Conservation (phyloP, 257 asterid species). For the Anisodus acutangulus region DNA sequence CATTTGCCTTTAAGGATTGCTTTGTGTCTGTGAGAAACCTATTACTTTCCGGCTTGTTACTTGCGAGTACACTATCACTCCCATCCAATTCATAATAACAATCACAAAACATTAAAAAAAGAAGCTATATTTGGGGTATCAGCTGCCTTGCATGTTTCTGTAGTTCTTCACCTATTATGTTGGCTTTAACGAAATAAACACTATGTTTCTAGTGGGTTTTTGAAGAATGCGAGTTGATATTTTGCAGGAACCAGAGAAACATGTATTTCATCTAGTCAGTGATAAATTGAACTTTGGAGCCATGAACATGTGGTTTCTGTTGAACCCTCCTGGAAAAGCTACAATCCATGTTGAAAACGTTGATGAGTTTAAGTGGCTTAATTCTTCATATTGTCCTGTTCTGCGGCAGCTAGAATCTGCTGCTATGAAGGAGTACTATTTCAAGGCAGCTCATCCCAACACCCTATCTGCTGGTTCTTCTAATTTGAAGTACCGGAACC, state of each 20-base stretch:
- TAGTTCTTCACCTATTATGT: neutral
- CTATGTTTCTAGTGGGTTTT: neutral
- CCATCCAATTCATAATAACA: neutral
- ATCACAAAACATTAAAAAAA: neutral
- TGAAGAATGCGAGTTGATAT: slow-evolving; percentile 32
- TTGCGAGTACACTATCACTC: neutral
- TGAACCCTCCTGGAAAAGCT: slow-evolving; percentile 98
- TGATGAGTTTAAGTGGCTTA: slow-evolving; percentile 96
- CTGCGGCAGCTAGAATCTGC: slow-evolving; percentile 91
- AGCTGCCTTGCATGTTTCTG: slow-evolving; percentile 7
- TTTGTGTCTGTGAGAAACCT: neutral
- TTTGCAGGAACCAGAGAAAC: slow-evolving; percentile 92
- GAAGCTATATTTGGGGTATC: neutral
- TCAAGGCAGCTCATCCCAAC: slow-evolving; percentile 96
- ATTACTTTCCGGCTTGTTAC: neutral
- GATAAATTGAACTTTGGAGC: slow-evolving; percentile 99
- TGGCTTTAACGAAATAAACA: slow-evolving; percentile 1
- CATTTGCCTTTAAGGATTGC: slow-evolving; percentile 15
- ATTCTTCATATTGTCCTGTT: slow-evolving; percentile 93
- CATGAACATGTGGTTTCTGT: slow-evolving; percentile 98
- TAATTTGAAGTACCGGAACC: slow-evolving; percentile 94
- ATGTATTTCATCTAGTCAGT: slow-evolving; percentile 95
- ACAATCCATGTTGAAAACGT: slow-evolving; percentile 96
- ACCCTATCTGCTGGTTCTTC: slow-evolving; percentile 88
- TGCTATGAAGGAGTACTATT: slow-evolving; percentile 96